phyloP scores from a whole-genome alignment of 352 stramenopile genomes.

The Globisporangium barbulae region DNA sequence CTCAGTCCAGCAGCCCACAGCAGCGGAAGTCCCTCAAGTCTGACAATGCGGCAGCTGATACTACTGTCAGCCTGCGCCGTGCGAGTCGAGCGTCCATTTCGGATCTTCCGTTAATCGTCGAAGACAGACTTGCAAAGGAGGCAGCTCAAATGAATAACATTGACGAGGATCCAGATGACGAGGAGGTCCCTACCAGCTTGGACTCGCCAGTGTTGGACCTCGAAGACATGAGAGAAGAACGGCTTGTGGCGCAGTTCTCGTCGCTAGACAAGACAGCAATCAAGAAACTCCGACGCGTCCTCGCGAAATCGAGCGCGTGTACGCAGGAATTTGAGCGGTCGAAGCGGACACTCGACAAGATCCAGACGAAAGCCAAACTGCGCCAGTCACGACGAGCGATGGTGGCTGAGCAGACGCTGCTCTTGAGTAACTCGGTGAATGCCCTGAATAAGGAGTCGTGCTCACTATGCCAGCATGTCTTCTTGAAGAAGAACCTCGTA shows the following conservation, averaged over 20 bases:
- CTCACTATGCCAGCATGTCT: constrained; percentile 51
- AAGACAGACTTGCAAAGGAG: constrained; percentile 15
- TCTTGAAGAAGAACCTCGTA: constrained; percentile 50
- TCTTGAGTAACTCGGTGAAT: constrained; percentile 52
- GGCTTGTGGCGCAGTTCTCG: constrained; percentile 40
- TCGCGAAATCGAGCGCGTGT: constrained; percentile 52
- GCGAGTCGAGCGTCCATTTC: constrained; percentile 17
- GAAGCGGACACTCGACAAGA: constrained; percentile 49
- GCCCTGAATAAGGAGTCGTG: constrained; percentile 50
- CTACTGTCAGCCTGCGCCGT: constrained; percentile 6
- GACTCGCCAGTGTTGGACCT: constrained; percentile 25
- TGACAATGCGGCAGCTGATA: not conserved
- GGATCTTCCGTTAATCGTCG: constrained; percentile 28
- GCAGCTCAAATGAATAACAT: constrained; percentile 4
- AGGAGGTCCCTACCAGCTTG: not conserved
- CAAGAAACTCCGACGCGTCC: constrained; percentile 56
- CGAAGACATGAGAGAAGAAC: constrained; percentile 60
- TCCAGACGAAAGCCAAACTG: constrained; percentile 38
- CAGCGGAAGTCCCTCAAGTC: constrained; percentile 5
- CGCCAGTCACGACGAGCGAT: constrained; percentile 32
- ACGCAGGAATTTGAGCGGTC: constrained; percentile 56
- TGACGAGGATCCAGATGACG: constrained; percentile 14
- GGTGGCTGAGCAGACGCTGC: constrained; percentile 36
- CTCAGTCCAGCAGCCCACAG: not conserved
- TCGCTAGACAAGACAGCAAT: constrained; percentile 47